Base-by-base conservation (phyloP, 768 basidiomycete species). In the Hygrocybe coccinea region DNA sequence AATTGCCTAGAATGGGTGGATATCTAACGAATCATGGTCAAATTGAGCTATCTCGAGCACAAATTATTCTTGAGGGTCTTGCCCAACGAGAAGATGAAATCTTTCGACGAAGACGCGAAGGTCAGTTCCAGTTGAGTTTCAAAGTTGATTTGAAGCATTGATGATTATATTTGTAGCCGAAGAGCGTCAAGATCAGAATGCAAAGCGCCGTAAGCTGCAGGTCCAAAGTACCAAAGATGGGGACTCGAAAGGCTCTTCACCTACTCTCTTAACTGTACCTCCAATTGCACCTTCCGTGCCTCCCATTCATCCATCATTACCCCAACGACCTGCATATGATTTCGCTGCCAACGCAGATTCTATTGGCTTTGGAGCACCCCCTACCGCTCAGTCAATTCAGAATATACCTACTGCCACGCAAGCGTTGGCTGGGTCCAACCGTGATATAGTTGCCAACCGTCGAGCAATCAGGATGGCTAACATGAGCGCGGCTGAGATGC, bases 31-130 rank as follows among this genome's bases (percentile, higher is more conserved):
- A 97, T 66, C 87, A 97, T 71, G 97, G 97, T 55, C 80, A 83
- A 64, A 79, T 98, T 69, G 87, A 92, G 68, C 75, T 97, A 60
- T 75, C 81, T 49, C 79, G 95, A 71, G 91, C 87, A 47, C 89
- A 97, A 76, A 85, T 97, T 66, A 97, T 99, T 65, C 82, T 99
- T 70, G 91, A 95, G 70, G 95, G 94, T 57, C 78, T 99, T 59
- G 94, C 95, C n/a, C 80, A 79, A 70, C 78, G 88, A 66, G 97
- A 99, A 75, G 93, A 95, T 74, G 94, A 93, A 47, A 98, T 99
- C 62, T 98, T 99, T 74, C 77, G 87, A 65, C 83, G 81, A 67
- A 80, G 95, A 66, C 88, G 88, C 73, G 94, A 98, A 84, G 81
- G 94, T 95, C 68, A 71, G 87, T 80, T 65, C 62, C 49, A 38